Conservation (phyloP, 2,329 filamentous ascomycete species). For the Neofusicoccum laricinum region DNA sequence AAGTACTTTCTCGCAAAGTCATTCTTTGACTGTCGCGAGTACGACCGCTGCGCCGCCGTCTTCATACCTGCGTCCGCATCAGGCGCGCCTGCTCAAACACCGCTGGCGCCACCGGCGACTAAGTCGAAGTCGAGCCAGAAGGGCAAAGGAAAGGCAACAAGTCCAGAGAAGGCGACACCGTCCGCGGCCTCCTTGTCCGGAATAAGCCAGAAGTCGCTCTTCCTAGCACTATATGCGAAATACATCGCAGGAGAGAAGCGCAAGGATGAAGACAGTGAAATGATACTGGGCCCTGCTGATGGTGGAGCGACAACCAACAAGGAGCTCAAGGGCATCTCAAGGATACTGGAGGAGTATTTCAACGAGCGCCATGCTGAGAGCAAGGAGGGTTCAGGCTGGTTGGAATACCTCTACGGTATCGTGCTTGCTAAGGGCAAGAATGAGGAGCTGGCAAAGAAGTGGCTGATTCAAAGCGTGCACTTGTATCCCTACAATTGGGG, state of each 20-base stretch:
- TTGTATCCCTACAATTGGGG: conserved; percentile 95
- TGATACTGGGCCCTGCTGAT: conserved; percentile 92
- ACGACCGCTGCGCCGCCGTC: conserved; percentile 85
- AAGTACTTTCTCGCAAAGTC: conserved; percentile 89
- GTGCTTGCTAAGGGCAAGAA: conserved; percentile 89
- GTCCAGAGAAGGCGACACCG: conserved; percentile 30
- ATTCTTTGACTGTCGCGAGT: conserved; percentile 93
- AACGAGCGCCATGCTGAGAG: conserved; percentile 57
- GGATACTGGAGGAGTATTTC: conserved; percentile 80
- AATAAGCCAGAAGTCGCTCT: conserved; percentile 87
- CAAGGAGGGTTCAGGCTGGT: conserved; percentile 77
- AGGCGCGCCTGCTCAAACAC: conserved; percentile 55
- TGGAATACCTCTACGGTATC: conserved; percentile 90
- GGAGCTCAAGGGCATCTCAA: conserved; percentile 72
- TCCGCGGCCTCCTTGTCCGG: conserved; percentile 39
- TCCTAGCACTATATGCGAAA: conserved; percentile 88
- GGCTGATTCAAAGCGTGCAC: conserved; percentile 84
- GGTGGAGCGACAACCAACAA: conserved; percentile 81
- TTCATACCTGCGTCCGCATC: conserved; percentile 79
- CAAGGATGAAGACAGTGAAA: conserved; percentile 94
- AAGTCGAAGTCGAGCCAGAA: conserved; percentile 49
- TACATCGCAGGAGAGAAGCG: conserved; percentile 92
- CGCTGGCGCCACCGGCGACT: conserved; percentile 27
- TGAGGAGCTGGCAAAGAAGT: conserved; percentile 77
- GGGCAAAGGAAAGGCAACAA: conserved; percentile 53